Evolutionary conservation across 2,329 filamentous ascomycete genomes (phyloP).

Genomic region (Beauveria sp.): DNA sequence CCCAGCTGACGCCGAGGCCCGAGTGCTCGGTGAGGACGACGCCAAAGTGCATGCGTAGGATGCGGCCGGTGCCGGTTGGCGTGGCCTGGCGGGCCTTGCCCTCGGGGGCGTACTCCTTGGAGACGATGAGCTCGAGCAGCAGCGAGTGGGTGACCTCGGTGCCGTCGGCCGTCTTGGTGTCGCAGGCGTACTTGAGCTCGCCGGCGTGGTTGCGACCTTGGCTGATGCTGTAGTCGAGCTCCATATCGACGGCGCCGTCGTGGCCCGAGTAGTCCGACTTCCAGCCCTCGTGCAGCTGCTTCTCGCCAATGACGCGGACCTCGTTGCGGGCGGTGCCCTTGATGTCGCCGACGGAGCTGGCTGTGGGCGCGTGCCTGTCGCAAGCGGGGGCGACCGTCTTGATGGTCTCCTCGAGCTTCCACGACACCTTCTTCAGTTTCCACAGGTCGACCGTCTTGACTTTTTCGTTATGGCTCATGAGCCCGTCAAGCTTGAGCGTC

Average conservation of each 20-base stretch:
- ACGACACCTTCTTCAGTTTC: constrained; percentile 85
- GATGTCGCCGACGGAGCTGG: constrained; percentile 33
- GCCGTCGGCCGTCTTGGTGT: constrained; percentile 66
- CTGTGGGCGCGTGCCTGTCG: constrained; percentile 56
- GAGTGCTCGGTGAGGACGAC: constrained; percentile 73
- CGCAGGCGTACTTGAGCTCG: constrained; percentile 61
- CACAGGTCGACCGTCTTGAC: constrained; percentile 70
- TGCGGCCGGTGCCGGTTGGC: constrained; percentile 82
- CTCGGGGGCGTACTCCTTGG: constrained; percentile 76
- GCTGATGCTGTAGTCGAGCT: constrained; percentile 56
- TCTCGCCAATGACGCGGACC: constrained; percentile 68
- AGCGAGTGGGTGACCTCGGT: constrained; percentile 77
- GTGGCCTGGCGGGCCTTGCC: constrained; percentile 62
- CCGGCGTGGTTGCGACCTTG: constrained; percentile 37
- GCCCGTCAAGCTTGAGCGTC: constrained; percentile 75
- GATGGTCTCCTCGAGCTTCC: constrained; percentile 85
- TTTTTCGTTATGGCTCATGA: constrained; percentile 62
- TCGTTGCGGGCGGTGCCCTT: constrained; percentile 71
- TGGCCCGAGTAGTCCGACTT: constrained; percentile 58
- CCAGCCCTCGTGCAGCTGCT: constrained; percentile 82
- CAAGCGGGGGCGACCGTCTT: constrained; percentile 75
- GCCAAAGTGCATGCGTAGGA: constrained; percentile 86
- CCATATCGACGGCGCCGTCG: constrained; percentile 58
- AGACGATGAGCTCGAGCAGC: constrained; percentile 87
- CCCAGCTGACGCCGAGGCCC: constrained; percentile 90